Base-by-base conservation (phyloP, 345 rosid genomes). In the Viola odorata region DNA sequence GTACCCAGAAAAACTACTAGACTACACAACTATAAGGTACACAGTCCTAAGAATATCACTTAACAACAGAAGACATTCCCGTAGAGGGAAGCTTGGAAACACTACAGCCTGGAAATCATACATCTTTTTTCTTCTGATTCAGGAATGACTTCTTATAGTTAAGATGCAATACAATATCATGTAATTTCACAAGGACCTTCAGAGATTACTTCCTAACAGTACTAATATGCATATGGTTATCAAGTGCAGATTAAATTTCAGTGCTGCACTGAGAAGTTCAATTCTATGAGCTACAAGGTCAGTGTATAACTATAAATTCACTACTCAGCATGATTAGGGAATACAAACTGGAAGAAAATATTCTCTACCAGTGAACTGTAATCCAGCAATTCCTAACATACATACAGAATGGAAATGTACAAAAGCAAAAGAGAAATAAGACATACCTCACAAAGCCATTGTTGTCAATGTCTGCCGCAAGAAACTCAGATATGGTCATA, bases 401-500 rank as follows among this genome's bases (percentile, higher is more conserved):
- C 39, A 45, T 37, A 11, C 2, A 17, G 53, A 50, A 13, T 55
- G 36, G 44, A 44, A 58, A 16, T 44, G 59, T 12, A 8, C 12
- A 37, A 3, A 23, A 16, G 57, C 3, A 8, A 57, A 32, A 14
- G 5, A 62, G 10, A 58, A 63, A 15, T 7, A 49, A 61, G 16
- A 32, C 66, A 52, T 74, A 92, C 99, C 99, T 94, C 10, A 87
- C 84, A 58, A 73, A 84, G 64, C 96, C 96, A 69, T 90, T 86
- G 55, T 80, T 76, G 63, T 94, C 96, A 32, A 88, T 82, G 69
- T 94, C 97, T 0, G 99, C 95, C 55, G 87, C 89, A 61, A 89
- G 83, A 78, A 87, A 94, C 78, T 94, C 82, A 14, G 96, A 73
- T 47, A 88, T 73, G 32, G 96, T 87, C 99, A 94, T 83, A 64